These are phyloP conservation scores for Fusarium sp. DNA, from an alignment of 2,329 filamentous ascomycete species.

Conservation along the genomic window DNA sequence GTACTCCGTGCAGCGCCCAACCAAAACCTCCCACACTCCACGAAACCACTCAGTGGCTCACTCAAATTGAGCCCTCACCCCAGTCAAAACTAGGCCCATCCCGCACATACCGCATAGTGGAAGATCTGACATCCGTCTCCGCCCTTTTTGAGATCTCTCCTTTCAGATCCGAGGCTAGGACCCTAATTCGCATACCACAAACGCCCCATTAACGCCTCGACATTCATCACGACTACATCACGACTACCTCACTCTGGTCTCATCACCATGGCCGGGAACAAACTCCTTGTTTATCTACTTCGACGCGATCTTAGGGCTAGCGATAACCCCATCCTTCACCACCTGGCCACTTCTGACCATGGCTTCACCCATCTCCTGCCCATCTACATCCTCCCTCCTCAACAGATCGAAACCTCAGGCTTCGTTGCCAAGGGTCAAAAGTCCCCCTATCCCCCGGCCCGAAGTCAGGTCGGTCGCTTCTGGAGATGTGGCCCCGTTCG, in stretches of 20 bases:
- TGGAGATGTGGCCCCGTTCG: conserved; percentile 82
- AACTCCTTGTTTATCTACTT: conserved; percentile 77
- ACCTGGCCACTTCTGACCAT: conserved; percentile 63
- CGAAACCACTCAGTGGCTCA: conserved; percentile 3
- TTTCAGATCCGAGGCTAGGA: background rate
- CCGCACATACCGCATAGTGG: conserved; percentile 13
- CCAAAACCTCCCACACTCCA: conserved; percentile 9
- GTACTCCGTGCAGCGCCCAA: conserved; percentile 10
- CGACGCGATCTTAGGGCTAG: conserved; percentile 79
- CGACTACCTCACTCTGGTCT: background rate
- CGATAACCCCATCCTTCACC: conserved; percentile 81
- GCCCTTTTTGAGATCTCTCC: conserved; percentile 12
- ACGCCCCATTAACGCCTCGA: background rate
- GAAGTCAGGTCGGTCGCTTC: conserved; percentile 73
- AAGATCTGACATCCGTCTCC: conserved; percentile 20
- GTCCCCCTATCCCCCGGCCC: conserved; percentile 77
- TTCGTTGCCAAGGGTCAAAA: conserved; percentile 69
- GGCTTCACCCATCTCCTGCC: conserved; percentile 78
- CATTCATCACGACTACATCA: background rate
- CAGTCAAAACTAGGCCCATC: conserved; percentile 14
- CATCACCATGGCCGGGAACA: conserved; percentile 54
- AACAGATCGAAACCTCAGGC: conserved; percentile 81
- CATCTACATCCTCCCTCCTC: conserved; percentile 75
- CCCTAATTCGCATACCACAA: conserved; percentile 5
- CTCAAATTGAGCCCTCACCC: conserved; percentile 14